These are phyloP conservation scores for Metroxylon sagu DNA, from an alignment of 176 grass and related monocot genomes.

Conservation along the genomic window DNA sequence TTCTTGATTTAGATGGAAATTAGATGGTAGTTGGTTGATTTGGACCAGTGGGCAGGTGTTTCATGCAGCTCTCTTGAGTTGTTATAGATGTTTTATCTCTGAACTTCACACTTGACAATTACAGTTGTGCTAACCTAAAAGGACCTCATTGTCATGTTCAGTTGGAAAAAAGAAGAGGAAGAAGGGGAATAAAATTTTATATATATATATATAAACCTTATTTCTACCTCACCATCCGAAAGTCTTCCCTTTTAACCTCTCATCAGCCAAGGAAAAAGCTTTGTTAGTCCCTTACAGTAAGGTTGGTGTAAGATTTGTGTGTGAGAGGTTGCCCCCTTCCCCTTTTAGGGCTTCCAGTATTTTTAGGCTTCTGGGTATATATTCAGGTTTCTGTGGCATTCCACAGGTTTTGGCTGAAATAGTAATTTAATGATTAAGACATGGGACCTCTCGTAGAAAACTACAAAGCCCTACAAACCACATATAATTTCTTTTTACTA, in stretches of 20 bases:
- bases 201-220: too few species aligned
- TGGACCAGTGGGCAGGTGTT: not conserved
- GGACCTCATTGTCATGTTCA: conserved; percentile 33
- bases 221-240: conserved; percentile 22
- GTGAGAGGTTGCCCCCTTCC: conserved; percentile 2
- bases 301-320: conserved; percentile 28
- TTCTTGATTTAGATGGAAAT: conserved; percentile 1
- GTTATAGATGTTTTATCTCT: conserved; percentile 31
- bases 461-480: not conserved
- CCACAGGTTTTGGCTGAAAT: not conserved
- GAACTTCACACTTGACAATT: conserved; percentile 38
- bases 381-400: not conserved
- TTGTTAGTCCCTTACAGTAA: conserved; percentile 20
- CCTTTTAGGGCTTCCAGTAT: not conserved
- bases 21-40: conserved; percentile 1
- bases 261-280: conserved; percentile 23
- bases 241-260: conserved; percentile 21
- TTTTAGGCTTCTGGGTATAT: not conserved
- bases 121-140: conserved; percentile 39
- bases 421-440: conserved; percentile 1
- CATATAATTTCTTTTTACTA: not conserved
- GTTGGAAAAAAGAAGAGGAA: not conserved
- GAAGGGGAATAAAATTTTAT: too few species aligned
- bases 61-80: not conserved
- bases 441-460: not conserved